Conservation (phyloP, 345 rosid genomes). For the Eucalyptus marginata region DNA sequence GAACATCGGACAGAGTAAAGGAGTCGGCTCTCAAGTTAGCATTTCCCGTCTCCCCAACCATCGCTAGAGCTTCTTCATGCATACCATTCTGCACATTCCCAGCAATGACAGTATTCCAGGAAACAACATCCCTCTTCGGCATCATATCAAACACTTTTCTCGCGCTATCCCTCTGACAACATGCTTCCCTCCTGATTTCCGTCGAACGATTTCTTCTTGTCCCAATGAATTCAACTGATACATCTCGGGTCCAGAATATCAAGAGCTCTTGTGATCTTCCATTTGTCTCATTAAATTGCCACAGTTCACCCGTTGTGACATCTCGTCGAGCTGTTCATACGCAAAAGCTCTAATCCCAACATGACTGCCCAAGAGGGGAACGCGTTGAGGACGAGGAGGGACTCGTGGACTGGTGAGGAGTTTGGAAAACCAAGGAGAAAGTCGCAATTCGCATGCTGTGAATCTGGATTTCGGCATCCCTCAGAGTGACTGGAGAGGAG, state of each 20-base stretch:
- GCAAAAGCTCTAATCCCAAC: neutral
- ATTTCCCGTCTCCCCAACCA: constrained; percentile 55
- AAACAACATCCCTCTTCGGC: constrained; percentile 63
- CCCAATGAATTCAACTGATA: neutral
- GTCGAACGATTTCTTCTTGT: neutral
- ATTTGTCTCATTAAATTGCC: too few species aligned
- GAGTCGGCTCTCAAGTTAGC: constrained; percentile 52
- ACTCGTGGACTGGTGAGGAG: constrained; percentile 7
- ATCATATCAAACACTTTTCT: constrained; percentile 49
- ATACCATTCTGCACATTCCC: constrained; percentile 55
- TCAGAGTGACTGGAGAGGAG: neutral
- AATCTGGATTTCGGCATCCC: neutral
- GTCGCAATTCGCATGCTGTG: neutral
- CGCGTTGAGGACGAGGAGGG: constrained; percentile 32
- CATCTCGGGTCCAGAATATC: neutral
- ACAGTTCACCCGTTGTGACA: neutral
- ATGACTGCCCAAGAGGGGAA: constrained; percentile 9
- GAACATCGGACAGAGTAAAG: constrained; percentile 69
- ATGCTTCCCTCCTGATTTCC: neutral
- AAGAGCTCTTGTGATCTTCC: neutral
- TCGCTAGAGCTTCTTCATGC: constrained; percentile 47
- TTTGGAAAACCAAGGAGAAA: neutral
- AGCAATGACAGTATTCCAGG: constrained; percentile 70
- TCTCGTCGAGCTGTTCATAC: constrained; percentile 20
- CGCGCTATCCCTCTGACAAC: constrained; percentile 19